phyloP scores from a whole-genome alignment of 1,284 basidiomycete species.

The Flammula alnicola region DNA sequence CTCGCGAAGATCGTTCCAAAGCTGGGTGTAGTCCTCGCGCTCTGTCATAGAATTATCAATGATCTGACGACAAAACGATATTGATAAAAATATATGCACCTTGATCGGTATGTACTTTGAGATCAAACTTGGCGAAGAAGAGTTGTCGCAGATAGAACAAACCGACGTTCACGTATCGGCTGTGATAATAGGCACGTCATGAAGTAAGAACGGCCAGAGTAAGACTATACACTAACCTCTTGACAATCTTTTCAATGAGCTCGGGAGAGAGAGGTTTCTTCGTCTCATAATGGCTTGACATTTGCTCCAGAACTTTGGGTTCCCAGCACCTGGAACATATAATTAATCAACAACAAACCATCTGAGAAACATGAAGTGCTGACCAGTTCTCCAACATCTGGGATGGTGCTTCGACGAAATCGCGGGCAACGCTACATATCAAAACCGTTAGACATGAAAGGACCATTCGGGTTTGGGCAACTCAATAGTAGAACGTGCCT shows the following conservation, averaged over 20 bases:
- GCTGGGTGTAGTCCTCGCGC: conserved; percentile 65
- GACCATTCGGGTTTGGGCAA: not conserved
- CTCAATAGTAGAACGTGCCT: conserved; percentile 38
- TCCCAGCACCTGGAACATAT: conserved; percentile 71
- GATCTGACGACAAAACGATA: not conserved
- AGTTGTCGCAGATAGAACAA: conserved; percentile 81
- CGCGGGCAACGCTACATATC: conserved; percentile 62
- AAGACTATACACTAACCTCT: conserved; percentile 52
- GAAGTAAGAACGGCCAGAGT: not conserved
- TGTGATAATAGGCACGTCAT: conserved; percentile 28
- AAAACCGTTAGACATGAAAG: not conserved
- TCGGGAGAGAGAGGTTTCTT: conserved; percentile 73
- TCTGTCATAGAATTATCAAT: conserved; percentile 40
- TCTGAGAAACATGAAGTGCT: conserved; percentile 10
- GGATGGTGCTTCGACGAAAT: conserved; percentile 87
- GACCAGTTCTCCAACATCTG: conserved; percentile 93
- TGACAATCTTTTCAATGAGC: conserved; percentile 79
- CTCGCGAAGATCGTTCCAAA: conserved; percentile 77
- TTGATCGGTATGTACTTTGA: conserved; percentile 75
- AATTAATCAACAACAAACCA: not conserved
- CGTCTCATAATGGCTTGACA: conserved; percentile 81
- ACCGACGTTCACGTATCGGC: conserved; percentile 82
- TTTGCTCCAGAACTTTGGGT: conserved; percentile 69
- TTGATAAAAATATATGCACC: conserved; percentile 37
- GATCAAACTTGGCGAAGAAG: conserved; percentile 82